phyloP scores from a whole-genome alignment of 345 rosid genomes.

The Camelina sativa region DNA sequence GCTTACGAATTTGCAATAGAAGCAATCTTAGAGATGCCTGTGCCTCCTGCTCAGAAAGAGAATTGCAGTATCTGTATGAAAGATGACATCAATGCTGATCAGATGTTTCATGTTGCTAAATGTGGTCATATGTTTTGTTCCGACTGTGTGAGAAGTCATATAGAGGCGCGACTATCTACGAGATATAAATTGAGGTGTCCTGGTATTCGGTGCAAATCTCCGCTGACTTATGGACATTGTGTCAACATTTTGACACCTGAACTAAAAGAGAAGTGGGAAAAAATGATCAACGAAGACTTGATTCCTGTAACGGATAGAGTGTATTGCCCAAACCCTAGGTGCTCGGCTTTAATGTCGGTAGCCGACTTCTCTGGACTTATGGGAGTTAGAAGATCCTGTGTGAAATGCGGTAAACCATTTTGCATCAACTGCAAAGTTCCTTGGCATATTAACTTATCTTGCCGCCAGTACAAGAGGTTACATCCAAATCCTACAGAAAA shows the following conservation, averaged over 20 bases:
- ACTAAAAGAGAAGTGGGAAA: not conserved
- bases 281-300: not conserved
- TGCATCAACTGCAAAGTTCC: not conserved
- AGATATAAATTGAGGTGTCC: not conserved
- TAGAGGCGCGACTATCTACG: not conserved
- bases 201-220: not conserved
- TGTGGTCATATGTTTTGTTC: conserved; percentile 1
- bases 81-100: not conserved
- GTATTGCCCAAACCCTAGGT: conserved; percentile 8
- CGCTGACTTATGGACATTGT: not conserved
- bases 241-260: not conserved
- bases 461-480: not conserved
- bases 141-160: not conserved
- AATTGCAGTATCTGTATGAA: not conserved
- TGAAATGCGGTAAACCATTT: not conserved
- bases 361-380: not conserved
- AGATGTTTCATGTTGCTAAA: not conserved
- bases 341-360: not conserved
- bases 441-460: not conserved
- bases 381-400: not conserved
- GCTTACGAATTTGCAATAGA: not conserved
- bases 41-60: not conserved
- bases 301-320: not conserved
- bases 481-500: not conserved
- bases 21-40: not conserved